A percentile compares a stretch with the other conserved stretches of the same genome.
phyloP scores from a whole-genome alignment of 805 yeast genomes.

The Pichia nakasei region DNA sequence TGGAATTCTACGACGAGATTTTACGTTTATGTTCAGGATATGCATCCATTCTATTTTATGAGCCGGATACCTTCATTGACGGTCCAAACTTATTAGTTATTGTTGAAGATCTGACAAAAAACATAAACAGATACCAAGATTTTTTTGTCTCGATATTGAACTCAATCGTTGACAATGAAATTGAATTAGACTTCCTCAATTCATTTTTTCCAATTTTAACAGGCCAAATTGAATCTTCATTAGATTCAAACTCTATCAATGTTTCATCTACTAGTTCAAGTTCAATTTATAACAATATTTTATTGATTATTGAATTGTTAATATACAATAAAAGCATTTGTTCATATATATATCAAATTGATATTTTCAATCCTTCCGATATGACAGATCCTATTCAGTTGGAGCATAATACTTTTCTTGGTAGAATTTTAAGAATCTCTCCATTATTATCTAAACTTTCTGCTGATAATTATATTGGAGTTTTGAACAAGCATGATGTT shows the following conservation, averaged over 20 bases:
- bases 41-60: slow-evolving; percentile 60
- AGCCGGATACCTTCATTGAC: slow-evolving; percentile 51
- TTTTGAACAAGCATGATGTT: slow-evolving; percentile 33
- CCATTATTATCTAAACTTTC: slow-evolving; percentile 55
- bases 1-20: slow-evolving; percentile 37
- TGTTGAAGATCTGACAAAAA: slow-evolving; percentile 20
- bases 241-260: slow-evolving; percentile 24
- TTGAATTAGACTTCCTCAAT: slow-evolving; percentile 50
- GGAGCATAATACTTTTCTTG: slow-evolving; percentile 60
- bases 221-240: slow-evolving; percentile 22
- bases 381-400: slow-evolving; percentile 39
- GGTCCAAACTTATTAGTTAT: slow-evolving; percentile 27
- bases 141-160: slow-evolving; percentile 49
- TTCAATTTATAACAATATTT: slow-evolving; percentile 41
- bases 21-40: slow-evolving; percentile 47
- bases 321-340: slow-evolving; percentile 57
- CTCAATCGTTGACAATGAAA: slow-evolving; percentile 59
- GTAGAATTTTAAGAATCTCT: slow-evolving; percentile 68
- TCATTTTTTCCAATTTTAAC: slow-evolving; percentile 41
- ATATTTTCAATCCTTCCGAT: slow-evolving; percentile 42
- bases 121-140: slow-evolving; percentile 25
- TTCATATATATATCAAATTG: slow-evolving; percentile 45
- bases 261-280: slow-evolving; percentile 1
- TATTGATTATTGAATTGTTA: slow-evolving; percentile 50
- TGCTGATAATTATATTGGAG: slow-evolving; percentile 34